Percentiles rank a stretch among this genome's conserved stretches.
Evolutionary conservation across 805 yeast genomes (phyloP).

Genomic region (Dipodascus geniculatus): DNA sequence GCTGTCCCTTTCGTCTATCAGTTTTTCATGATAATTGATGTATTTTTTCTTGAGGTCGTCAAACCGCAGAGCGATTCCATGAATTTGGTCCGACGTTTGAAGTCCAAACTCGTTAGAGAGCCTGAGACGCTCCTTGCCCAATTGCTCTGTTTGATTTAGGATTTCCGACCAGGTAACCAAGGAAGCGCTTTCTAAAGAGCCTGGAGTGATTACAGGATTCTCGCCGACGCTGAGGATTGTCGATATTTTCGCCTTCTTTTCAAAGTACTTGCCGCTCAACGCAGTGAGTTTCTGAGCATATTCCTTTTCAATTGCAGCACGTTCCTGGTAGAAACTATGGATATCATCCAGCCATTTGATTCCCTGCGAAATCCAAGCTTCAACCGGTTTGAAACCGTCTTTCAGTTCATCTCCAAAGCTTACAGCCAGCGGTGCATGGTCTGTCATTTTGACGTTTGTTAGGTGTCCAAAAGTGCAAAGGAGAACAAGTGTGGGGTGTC

Average conservation of each 20-base stretch:
- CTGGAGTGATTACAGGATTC: conserved; percentile 83
- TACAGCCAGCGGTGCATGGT: conserved; percentile 10
- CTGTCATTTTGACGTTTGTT: background rate
- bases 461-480: background rate
- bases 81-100: conserved; percentile 51
- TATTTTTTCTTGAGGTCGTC: conserved; percentile 45
- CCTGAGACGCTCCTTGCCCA: conserved; percentile 52
- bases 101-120: conserved; percentile 49
- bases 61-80: conserved; percentile 40
- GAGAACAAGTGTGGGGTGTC: background rate
- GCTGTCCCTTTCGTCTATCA: conserved; percentile 35
- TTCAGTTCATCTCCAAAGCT: conserved; percentile 25
- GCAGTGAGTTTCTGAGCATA: conserved; percentile 57
- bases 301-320: conserved; percentile 74
- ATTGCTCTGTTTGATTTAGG: conserved; percentile 67
- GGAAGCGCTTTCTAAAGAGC: conserved; percentile 80
- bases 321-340: conserved; percentile 71
- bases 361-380: conserved; percentile 63
- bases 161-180: conserved; percentile 86
- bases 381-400: conserved; percentile 69
- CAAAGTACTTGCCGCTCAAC: conserved; percentile 57
- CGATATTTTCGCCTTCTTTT: conserved; percentile 59
- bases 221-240: conserved; percentile 79
- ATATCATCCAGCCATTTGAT: conserved; percentile 66
- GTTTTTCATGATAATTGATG: conserved; percentile 45